Evolutionary conservation across 2,329 filamentous ascomycete genomes (phyloP), one percentile per base, ranked within the genome.

Genomic region (Diaporthe sp.): DNA sequence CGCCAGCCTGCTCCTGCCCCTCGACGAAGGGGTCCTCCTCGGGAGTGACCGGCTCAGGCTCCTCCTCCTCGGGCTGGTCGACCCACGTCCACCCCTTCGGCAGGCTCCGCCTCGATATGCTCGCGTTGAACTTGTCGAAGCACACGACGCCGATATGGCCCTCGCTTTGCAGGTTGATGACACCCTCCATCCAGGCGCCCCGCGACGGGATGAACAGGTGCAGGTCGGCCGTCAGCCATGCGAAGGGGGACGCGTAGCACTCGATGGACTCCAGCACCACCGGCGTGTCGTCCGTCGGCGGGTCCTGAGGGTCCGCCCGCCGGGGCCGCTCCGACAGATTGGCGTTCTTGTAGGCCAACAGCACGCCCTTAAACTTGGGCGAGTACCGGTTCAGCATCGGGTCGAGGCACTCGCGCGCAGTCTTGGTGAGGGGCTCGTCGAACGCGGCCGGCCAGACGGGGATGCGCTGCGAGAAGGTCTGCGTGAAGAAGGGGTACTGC

Each of bases 61-160:
- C 73, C 4, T 77, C 76, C 35, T 75, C 82, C 63, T 88, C 86
- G 71, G 88, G 86, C 44, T 91, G 88, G 15, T 92, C 90, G 22
- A 94, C 88, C 93, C 95, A 98, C 75, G 86, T 91, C 97, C 96
- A 99, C 32, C 90, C 89, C 19, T 85, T 83, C 0, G 97, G 97
- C 22, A 99, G 86, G 47, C 94, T 88, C 75, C 90, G 90, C 30
- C 92, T 88, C 79, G 96, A 93, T 75, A 99, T 94, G 56, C 93
- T 94, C 1, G 96, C 94, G 78, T 97, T 97, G 88, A 98, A 98
- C 77, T 95, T 91, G 82, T 96, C 96, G 84, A 95, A 96, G 82
- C 95, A 97, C 15, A 97, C 91, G 3, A 98, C 90, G 27, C 96
- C 96, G 9, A 99, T 88, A 80, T 98, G 95, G 9, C 94, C 95